A percentile compares a stretch with the other conserved stretches of the same genome.
Conservation (phyloP, 2,329 filamentous ascomycete genomes). For the Paraphoma sp. region DNA sequence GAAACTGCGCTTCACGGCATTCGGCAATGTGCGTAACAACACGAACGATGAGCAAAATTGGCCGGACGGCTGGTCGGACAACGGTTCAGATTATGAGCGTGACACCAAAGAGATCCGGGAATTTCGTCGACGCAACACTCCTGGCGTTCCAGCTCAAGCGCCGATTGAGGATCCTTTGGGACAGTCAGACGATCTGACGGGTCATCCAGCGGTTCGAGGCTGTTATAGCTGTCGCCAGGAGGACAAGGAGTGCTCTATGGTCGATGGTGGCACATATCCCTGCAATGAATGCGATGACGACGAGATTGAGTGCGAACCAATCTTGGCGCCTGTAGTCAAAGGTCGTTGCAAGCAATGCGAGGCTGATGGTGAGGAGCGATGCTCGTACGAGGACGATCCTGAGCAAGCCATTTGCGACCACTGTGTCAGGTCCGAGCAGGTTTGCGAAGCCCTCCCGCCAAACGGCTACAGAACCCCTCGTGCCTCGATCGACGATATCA, state of each 20-base stretch:
- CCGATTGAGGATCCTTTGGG: constrained; percentile 31
- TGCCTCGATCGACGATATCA: constrained; percentile 24
- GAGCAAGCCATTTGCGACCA: constrained; percentile 25
- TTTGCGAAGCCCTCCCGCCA: constrained; percentile 23
- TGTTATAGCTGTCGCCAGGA: constrained; percentile 42
- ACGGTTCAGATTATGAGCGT: constrained; percentile 23
- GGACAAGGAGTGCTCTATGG: constrained; percentile 32
- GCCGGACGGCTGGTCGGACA: constrained; percentile 30
- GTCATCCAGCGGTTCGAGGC: constrained; percentile 42
- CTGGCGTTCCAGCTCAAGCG: constrained; percentile 11
- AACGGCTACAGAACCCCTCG: constrained; percentile 23
- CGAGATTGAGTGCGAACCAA: constrained; percentile 39
- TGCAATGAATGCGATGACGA: constrained; percentile 26
- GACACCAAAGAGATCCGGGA: constrained; percentile 10
- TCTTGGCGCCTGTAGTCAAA: constrained; percentile 39
- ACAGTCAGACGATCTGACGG: constrained; percentile 36
- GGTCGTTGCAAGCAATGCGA: constrained; percentile 40
- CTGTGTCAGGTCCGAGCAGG: constrained; percentile 17
- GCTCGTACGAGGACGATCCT: constrained; percentile 29
- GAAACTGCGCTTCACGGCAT: constrained; percentile 15
- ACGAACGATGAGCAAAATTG: constrained; percentile 36
- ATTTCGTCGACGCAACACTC: constrained; percentile 17
- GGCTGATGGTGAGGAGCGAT: constrained; percentile 12
- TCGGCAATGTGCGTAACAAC: constrained; percentile 28
- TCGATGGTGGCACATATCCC: constrained; percentile 34